These are phyloP conservation scores for Rutidosis leptorrhynchoides DNA, from an alignment of 129 eudicot species.

Conservation along the genomic window DNA sequence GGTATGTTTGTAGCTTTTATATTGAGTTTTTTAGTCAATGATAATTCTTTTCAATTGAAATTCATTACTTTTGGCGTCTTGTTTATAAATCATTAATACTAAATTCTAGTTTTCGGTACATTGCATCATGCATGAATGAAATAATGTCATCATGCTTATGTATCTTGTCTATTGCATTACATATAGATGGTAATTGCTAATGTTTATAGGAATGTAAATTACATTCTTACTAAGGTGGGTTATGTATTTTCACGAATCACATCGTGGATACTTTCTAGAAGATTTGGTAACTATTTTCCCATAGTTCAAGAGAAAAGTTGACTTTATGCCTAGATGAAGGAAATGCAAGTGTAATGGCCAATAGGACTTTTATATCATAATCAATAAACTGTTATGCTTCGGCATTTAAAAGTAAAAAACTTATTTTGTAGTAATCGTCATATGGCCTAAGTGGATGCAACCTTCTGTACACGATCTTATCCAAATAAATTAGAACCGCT, in stretches of 20 bases:
- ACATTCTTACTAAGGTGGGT: neutral
- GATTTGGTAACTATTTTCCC: slow-evolving; percentile 12
- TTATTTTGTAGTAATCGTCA: neutral
- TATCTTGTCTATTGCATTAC: slow-evolving; percentile 2
- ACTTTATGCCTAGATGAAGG: neutral
- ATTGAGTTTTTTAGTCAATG: slow-evolving; percentile 39
- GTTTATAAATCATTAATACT: neutral
- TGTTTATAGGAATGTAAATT: neutral
- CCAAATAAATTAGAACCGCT: neutral
- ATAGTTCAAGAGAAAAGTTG: neutral
- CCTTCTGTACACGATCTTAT: slow-evolving; percentile 7
- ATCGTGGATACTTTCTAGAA: neutral
- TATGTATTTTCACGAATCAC: neutral
- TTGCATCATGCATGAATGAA: slow-evolving; percentile 1
- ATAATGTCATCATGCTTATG: slow-evolving; percentile 9
- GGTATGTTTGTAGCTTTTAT: slow-evolving; percentile 66
- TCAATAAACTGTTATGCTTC: neutral
- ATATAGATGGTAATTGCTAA: neutral
- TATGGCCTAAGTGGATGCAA: slow-evolving; percentile 3
- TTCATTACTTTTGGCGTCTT: slow-evolving; percentile 24
- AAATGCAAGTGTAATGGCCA: neutral
- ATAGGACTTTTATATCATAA: neutral
- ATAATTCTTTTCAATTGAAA: slow-evolving; percentile 44
- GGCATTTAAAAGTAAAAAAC: neutral
- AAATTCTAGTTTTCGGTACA: neutral